These are phyloP conservation scores for Suillus americanus DNA, from an alignment of 768 basidiomycete species.

Conservation along the genomic window DNA sequence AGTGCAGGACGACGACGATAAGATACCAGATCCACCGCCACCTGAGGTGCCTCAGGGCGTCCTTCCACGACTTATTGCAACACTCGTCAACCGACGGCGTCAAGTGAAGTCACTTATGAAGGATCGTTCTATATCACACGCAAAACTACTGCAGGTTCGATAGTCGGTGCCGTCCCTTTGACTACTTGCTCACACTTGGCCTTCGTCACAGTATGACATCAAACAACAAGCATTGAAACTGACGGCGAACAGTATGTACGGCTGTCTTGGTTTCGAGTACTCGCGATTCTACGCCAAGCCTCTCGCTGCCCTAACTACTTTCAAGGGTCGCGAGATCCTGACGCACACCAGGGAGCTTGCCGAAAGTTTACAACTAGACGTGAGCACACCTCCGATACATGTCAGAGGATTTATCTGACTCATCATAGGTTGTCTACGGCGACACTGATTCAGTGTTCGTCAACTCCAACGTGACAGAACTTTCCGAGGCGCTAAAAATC, in stretches of 20 bases:
- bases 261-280: conserved; percentile 96
- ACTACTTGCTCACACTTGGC: conserved; percentile 1
- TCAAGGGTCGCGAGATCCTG: conserved; percentile 96
- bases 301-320: conserved; percentile 95
- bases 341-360: conserved; percentile 92
- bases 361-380: conserved; percentile 86
- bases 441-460: conserved; percentile 99
- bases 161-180: not conserved
- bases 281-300: conserved; percentile 96
- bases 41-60: conserved; percentile 77
- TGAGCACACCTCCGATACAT: conserved; percentile 37
- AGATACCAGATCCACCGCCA: conserved; percentile 85
- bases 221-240: conserved; percentile 96
- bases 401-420: not conserved
- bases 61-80: conserved; percentile 96
- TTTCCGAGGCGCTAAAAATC: conserved; percentile 87
- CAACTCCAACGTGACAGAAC: conserved; percentile 89
- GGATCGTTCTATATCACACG: conserved; percentile 66
- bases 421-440: conserved; percentile 88
- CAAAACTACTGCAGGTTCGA: conserved; percentile 80
- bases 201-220: conserved; percentile 77
- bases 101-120: conserved; percentile 97
- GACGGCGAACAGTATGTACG: conserved; percentile 99
- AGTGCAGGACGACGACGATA: conserved; percentile 65
- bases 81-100: conserved; percentile 84